These are phyloP conservation scores for Xylariales sp. DNA, from an alignment of 2,329 filamentous ascomycete genomes.

Conservation along the genomic window DNA sequence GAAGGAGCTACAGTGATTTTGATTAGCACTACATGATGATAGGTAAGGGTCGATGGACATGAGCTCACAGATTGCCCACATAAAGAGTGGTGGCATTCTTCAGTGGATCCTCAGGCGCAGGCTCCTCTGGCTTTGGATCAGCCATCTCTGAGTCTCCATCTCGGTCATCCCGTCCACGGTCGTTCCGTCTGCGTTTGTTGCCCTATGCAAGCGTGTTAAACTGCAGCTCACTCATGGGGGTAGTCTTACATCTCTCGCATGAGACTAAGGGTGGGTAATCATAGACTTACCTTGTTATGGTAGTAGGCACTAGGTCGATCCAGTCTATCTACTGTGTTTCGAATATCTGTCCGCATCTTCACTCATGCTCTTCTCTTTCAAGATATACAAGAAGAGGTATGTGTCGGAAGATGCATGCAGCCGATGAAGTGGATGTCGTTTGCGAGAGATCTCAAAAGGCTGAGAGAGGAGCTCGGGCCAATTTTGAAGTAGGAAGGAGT, in stretches of 20 bases:
- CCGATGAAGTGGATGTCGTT: not conserved
- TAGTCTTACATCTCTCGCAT: no score
- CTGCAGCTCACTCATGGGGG: no score
- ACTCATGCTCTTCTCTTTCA: slow-evolving; percentile 8
- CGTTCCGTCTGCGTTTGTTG: slow-evolving; percentile 63
- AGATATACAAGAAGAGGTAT: not conserved
- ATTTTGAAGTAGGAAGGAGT: not conserved
- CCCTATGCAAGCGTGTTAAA: slow-evolving; percentile 7
- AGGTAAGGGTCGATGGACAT: not conserved
- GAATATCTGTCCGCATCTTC: slow-evolving; percentile 41
- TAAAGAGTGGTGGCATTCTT: slow-evolving; percentile 91
- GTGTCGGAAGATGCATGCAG: not conserved
- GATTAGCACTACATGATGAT: slow-evolving; percentile 1
- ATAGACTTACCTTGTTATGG: slow-evolving; percentile 69
- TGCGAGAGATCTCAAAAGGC: slow-evolving; percentile 1
- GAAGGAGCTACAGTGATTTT: slow-evolving; percentile 62
- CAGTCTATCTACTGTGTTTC: slow-evolving; percentile 81
- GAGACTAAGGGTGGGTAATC: no score
- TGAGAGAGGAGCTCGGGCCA: slow-evolving; percentile 4
- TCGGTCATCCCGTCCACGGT: slow-evolving; percentile 44
- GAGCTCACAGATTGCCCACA: slow-evolving; percentile 82
- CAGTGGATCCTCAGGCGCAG: slow-evolving; percentile 66
- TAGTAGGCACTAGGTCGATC: slow-evolving; percentile 96
- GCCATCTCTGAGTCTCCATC: slow-evolving; percentile 50
- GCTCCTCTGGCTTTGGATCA: slow-evolving; percentile 42